Evolutionary conservation across 2,329 filamentous ascomycete species (phyloP).

Genomic region (Blumeriella jaapii): DNA sequence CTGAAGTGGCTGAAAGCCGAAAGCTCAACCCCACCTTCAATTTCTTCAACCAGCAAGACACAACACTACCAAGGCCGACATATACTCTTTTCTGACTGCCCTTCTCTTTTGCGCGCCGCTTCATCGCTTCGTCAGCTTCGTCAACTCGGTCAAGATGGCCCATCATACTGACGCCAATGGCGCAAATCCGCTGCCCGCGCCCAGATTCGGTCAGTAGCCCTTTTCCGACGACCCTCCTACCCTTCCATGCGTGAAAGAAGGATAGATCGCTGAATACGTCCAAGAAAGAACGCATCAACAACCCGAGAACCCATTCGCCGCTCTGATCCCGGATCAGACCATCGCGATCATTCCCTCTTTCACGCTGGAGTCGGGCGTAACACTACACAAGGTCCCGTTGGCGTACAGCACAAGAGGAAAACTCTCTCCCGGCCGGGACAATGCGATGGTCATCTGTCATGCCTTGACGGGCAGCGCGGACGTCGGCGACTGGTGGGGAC

Average conservation of each 20-base stretch:
- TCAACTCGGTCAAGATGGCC: not conserved
- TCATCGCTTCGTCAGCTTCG: too few relatives aligned
- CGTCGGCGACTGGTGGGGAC: conserved; percentile 82
- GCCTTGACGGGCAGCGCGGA: conserved; percentile 78
- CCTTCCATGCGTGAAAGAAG: too few relatives aligned
- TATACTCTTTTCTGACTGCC: too few relatives aligned
- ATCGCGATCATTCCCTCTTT: conserved; percentile 82
- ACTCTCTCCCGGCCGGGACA: conserved; percentile 46
- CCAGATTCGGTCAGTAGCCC: conserved; percentile 22
- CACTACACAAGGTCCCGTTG: conserved; percentile 62
- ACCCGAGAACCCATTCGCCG: conserved; percentile 83
- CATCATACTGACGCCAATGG: not conserved
- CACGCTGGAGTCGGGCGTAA: conserved; percentile 84
- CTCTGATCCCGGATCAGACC: conserved; percentile 77
- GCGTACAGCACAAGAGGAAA: conserved; percentile 56
- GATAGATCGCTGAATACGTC: conserved; percentile 43
- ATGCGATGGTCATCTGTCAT: conserved; percentile 70
- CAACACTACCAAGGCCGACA: too few relatives aligned
- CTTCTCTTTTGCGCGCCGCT: too few relatives aligned
- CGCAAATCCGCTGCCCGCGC: not conserved
- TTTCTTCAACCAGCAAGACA: too few relatives aligned
- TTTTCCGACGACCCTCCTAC: conserved; percentile 7
- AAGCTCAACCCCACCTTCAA: too few relatives aligned
- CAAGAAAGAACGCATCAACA: conserved; percentile 39
- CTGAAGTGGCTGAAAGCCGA: too few relatives aligned